Conservation (phyloP, 2,329 filamentous ascomycete genomes). For the Periconia sp. region DNA sequence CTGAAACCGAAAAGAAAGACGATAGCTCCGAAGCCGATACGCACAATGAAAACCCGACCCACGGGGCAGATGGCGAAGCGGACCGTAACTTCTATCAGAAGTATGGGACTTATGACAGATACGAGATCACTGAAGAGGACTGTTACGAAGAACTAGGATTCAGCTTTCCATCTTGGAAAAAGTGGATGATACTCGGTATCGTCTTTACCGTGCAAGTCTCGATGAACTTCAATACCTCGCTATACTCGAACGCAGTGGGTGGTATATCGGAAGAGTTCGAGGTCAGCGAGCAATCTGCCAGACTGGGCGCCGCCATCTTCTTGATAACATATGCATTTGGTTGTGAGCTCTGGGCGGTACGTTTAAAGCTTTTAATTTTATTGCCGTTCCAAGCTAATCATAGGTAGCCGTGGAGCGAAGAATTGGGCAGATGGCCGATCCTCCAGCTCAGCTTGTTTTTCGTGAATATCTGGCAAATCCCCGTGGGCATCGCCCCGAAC, state of each 20-base stretch:
- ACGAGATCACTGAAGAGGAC: slow-evolving; percentile 57
- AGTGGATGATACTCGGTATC: slow-evolving; percentile 49
- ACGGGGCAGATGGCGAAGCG: slow-evolving; percentile 17
- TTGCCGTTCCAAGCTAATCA: not conserved
- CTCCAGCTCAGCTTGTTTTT: slow-evolving; percentile 65
- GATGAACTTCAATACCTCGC: slow-evolving; percentile 65
- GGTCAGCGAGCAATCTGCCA: slow-evolving; percentile 71
- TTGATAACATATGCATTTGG: slow-evolving; percentile 82
- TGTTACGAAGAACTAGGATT: slow-evolving; percentile 59
- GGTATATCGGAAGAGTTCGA: slow-evolving; percentile 67
- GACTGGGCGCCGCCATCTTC: slow-evolving; percentile 79
- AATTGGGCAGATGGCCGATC: slow-evolving; percentile 67
- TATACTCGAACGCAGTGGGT: slow-evolving; percentile 60
- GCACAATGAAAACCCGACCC: slow-evolving; percentile 23
- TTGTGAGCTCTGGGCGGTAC: slow-evolving; percentile 80
- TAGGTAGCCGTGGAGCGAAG: slow-evolving; percentile 75
- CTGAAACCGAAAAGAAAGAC: slow-evolving; percentile 33
- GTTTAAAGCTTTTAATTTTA: not conserved
- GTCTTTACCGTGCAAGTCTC: slow-evolving; percentile 50
- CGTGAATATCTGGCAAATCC: slow-evolving; percentile 69
- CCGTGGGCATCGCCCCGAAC: slow-evolving; percentile 73
- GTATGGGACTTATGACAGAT: slow-evolving; percentile 51
- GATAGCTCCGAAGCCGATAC: slow-evolving; percentile 23
- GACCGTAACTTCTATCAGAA: slow-evolving; percentile 39
- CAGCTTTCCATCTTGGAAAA: slow-evolving; percentile 56